Evolutionary conservation across 176 grass and related monocot species (phyloP), one percentile per base, ranked within the genome.

Genomic region (Carex pumila): DNA sequence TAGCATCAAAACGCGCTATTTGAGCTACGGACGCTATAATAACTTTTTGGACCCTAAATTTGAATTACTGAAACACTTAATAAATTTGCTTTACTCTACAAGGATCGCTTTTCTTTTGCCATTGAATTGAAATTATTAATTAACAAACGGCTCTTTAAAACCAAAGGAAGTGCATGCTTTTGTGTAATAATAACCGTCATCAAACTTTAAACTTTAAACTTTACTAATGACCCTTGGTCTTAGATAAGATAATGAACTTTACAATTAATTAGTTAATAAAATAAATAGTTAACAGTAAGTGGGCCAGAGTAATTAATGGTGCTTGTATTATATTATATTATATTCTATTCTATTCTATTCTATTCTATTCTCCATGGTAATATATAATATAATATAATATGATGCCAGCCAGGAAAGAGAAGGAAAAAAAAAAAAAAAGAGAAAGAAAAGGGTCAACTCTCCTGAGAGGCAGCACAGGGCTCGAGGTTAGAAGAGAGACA

Each of bases 391-490:
- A 25, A 25, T 25, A 25, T 25, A 25, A 25, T 25, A 25, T 25
- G 25, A 25, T 82, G 80, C 80, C 80, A 67, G 80, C 80, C 61
- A 83, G 61, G 60, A 83, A 31, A 68, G 62, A 83, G 60, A 67
- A 54, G 5, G 15, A 82, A 63, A 45, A 19, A 15, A 82, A 63
- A 45, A 19, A 11, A n/a, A 21, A 21, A n/a, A 41, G 17, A 29
- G 11, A 49, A 74, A 14, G 7, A 82, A 83, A 83, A 69, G 62
- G 62, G 81, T 83, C 81, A 83, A 83, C 81, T 83, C 61, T 83
- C 81, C 41, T 83, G 81, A 47, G 81, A 83, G 81, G 81, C 81
- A 64, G 61, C 81, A 83, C 81, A 69, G 81, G 81, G 81, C 81
- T 83, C 81, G 64, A 83, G 79, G 49, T 78, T 65, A 7, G 10